phyloP scores from a whole-genome alignment of 495 filamentous ascomycete genomes.

The Lasiosphaeria ovina region DNA sequence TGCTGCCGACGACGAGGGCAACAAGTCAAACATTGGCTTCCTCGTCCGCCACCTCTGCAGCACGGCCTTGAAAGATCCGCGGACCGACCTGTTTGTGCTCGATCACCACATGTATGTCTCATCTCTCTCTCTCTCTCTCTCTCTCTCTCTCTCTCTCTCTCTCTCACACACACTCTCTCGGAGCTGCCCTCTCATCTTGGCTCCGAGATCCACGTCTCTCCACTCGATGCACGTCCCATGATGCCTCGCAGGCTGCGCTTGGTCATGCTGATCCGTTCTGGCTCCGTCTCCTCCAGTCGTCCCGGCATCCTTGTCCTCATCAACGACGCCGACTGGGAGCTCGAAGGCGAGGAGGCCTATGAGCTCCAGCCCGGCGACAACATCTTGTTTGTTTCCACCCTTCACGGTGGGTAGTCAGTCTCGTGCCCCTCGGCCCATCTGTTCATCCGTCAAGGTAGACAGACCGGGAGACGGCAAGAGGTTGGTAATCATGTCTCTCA shows the following conservation, averaged over 20 bases:
- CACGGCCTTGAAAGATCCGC: slow-evolving; percentile 78
- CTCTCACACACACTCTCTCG: too few species aligned
- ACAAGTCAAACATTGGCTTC: slow-evolving; percentile 66
- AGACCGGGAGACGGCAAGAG: background rate
- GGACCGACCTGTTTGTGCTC: slow-evolving; percentile 86
- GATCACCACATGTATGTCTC: slow-evolving; percentile 77
- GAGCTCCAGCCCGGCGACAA: slow-evolving; percentile 78
- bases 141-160: background rate
- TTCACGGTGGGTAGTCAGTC: slow-evolving; percentile 75
- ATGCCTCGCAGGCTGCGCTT: background rate
- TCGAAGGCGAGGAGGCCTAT: slow-evolving; percentile 91
- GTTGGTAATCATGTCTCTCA: too few species aligned
- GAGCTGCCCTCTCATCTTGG: background rate
- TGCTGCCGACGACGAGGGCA: slow-evolving; percentile 53
- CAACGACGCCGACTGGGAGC: slow-evolving; percentile 97
- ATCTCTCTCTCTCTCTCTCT: background rate
- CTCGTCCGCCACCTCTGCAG: slow-evolving; percentile 79
- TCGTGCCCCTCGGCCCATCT: background rate
- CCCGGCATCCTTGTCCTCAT: slow-evolving; percentile 97
- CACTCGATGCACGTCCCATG: background rate
- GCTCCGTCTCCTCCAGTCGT: slow-evolving; percentile 54
- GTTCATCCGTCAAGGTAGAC: background rate
- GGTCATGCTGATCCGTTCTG: background rate
- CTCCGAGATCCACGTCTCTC: too few species aligned
- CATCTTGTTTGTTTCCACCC: slow-evolving; percentile 94